Evolutionary conservation across 2,329 filamentous ascomycete species (phyloP).

Genomic region (Ophiostoma piceae): DNA sequence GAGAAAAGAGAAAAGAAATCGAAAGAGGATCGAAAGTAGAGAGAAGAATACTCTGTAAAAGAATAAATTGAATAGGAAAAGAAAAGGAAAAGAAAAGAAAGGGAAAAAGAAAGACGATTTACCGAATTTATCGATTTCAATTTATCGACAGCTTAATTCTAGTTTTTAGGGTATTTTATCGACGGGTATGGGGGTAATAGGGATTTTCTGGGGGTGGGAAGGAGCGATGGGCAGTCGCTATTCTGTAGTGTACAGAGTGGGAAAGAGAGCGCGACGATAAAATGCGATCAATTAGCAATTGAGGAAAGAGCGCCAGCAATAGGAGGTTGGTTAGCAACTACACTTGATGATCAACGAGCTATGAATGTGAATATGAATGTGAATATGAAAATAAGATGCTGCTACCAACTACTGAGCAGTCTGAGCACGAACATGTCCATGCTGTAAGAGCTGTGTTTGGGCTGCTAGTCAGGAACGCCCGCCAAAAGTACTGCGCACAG

Average conservation of each 20-base stretch:
- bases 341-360: not conserved
- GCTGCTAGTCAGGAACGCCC: slow-evolving; percentile 9
- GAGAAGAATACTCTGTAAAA: not conserved
- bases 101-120: not conserved
- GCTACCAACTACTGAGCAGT: no score
- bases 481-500: not conserved
- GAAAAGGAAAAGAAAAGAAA: not conserved
- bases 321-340: no score
- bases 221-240: not conserved
- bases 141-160: no score
- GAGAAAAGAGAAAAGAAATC: not conserved
- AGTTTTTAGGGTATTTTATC: no score
- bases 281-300: not conserved
- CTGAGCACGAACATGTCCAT: not conserved
- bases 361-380: not conserved
- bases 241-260: not conserved
- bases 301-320: not conserved
- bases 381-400: not conserved
- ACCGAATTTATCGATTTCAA: not conserved
- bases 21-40: not conserved
- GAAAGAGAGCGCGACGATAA: not conserved
- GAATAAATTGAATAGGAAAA: not conserved
- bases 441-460: not conserved
- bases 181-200: not conserved
- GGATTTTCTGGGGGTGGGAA: slow-evolving; percentile 14